A percentile compares a stretch with the other conserved stretches of the same genome.
Evolutionary conservation across 2,329 filamentous ascomycete genomes (phyloP).

Genomic region (Diplodia corticola): DNA sequence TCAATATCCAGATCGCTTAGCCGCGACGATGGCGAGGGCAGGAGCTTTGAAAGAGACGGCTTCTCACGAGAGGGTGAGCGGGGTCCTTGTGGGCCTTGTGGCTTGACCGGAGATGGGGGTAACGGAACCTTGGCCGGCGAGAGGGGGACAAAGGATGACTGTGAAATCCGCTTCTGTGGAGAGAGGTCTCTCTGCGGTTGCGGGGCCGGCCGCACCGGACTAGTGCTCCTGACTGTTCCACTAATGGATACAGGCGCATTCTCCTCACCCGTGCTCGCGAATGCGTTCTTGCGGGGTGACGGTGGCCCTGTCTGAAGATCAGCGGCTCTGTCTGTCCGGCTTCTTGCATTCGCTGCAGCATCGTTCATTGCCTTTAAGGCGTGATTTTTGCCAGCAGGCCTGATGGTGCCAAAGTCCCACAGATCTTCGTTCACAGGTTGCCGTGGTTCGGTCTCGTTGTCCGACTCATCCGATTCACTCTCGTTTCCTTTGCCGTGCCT

Average conservation of each 20-base stretch:
- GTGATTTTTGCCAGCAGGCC: constrained; percentile 63
- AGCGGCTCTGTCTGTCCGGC: constrained; percentile 32
- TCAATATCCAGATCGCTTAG: constrained; percentile 7
- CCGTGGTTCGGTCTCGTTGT: constrained; percentile 36
- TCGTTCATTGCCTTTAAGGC: constrained; percentile 76
- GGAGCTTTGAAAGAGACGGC: constrained; percentile 1
- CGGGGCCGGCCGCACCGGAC: constrained; percentile 30
- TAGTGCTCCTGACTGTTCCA: constrained; percentile 32
- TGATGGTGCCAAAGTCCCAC: constrained; percentile 97
- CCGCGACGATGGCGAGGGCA: constrained; percentile 4
- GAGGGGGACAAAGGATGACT: constrained; percentile 34
- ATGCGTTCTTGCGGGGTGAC: constrained; percentile 35
- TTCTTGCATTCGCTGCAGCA: constrained; percentile 74
- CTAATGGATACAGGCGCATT: constrained; percentile 31
- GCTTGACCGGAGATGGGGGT: constrained; percentile 49
- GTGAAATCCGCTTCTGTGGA: constrained; percentile 41
- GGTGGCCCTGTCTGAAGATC: not conserved
- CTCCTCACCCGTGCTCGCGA: constrained; percentile 35
- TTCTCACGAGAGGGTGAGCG: constrained; percentile 29
- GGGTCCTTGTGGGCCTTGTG: constrained; percentile 39
- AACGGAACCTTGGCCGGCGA: constrained; percentile 47
- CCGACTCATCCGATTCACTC: constrained; percentile 46
- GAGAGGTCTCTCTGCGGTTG: constrained; percentile 37
- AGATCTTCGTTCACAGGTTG: constrained; percentile 75
- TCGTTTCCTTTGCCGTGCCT: constrained; percentile 67